Conservation (phyloP, 257 asterid species). For the Eustoma russellianum region DNA sequence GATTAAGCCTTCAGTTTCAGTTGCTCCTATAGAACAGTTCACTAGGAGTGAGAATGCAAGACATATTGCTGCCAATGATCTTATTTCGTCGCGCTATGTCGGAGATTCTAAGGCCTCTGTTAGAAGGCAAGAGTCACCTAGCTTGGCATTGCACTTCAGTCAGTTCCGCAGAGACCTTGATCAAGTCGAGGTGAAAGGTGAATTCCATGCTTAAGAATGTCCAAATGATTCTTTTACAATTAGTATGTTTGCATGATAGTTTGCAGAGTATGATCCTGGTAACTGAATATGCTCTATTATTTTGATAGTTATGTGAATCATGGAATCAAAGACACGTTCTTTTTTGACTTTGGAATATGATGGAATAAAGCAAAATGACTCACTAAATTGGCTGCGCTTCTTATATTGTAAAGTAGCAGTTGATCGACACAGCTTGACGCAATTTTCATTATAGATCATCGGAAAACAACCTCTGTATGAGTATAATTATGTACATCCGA, state of each 20-base stretch:
- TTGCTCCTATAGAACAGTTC: slow-evolving; percentile 38
- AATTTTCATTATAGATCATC: too few species aligned
- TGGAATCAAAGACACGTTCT: too few species aligned
- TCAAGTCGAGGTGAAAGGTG: slow-evolving; percentile 29
- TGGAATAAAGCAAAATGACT: too few species aligned
- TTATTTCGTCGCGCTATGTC: slow-evolving; percentile 15
- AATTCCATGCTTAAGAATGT: not conserved
- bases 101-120: slow-evolving; percentile 11
- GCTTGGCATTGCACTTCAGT: slow-evolving; percentile 14
- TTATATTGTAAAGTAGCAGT: too few species aligned
- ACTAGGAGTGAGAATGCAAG: slow-evolving; percentile 14
- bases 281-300: not conserved
- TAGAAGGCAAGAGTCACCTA: slow-evolving; percentile 24
- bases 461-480: too few species aligned
- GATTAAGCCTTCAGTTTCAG: slow-evolving; percentile 40
- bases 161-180: slow-evolving; percentile 18
- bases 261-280: not conserved
- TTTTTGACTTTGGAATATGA: too few species aligned
- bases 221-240: not conserved
- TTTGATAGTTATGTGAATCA: not conserved
- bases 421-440: too few species aligned
- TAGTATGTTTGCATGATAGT: not conserved
- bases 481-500: too few species aligned
- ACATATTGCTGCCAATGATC: slow-evolving; percentile 23
- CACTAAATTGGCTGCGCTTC: too few species aligned